phyloP scores from a whole-genome alignment of 2,329 filamentous ascomycete species.

The Penicillium sp. region DNA sequence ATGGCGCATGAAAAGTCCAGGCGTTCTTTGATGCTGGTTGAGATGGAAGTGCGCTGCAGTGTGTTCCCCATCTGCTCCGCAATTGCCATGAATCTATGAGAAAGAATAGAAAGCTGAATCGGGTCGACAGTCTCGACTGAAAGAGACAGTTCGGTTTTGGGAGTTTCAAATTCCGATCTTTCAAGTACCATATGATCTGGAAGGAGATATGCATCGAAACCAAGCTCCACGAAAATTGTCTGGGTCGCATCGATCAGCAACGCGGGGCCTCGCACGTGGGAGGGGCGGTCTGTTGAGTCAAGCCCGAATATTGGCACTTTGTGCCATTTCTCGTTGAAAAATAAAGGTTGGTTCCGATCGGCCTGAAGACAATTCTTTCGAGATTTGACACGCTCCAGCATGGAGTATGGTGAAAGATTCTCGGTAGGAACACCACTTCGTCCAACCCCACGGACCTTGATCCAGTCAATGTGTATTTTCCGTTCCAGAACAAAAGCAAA shows the following conservation, averaged over 20 bases:
- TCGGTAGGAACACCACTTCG: no score
- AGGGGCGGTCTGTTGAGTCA: constrained; percentile 2
- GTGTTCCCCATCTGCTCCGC: constrained; percentile 82
- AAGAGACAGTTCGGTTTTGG: no score
- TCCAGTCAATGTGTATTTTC: constrained; percentile 47
- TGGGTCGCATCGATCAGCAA: background rate
- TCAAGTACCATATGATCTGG: no score
- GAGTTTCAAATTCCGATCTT: no score
- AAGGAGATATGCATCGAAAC: no score
- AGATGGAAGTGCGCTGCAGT: constrained; percentile 75
- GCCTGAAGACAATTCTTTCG: no score
- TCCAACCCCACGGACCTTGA: constrained; percentile 40
- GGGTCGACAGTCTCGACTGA: constrained; percentile 66
- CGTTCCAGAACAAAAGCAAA: constrained; percentile 45
- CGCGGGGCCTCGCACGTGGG: background rate
- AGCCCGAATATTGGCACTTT: no score
- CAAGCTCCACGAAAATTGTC: no score
- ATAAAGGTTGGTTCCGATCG: no score
- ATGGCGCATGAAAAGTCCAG: constrained; percentile 81
- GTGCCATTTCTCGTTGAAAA: no score
- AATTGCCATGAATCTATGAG: constrained; percentile 81
- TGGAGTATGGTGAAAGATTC: no score
- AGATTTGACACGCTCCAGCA: no score
- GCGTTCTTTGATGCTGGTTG: constrained; percentile 79
- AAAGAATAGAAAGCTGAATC: constrained; percentile 77